These are phyloP conservation scores for Pythium aphanidermatum DNA, from an alignment of 352 stramenopile genomes.

Conservation along the genomic window DNA sequence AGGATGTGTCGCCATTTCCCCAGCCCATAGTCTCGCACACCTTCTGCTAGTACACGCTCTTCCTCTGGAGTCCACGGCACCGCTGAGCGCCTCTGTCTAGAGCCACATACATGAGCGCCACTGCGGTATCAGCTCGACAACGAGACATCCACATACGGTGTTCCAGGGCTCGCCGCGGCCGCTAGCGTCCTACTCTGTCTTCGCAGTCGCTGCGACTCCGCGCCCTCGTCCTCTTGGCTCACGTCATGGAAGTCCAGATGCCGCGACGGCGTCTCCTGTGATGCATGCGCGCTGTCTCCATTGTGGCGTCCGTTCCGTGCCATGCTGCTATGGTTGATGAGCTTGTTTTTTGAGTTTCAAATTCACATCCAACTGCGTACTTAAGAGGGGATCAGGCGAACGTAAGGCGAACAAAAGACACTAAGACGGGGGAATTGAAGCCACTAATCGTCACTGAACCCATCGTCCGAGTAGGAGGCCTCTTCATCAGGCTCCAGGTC, in stretches of 20 bases:
- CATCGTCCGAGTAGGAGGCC: constrained; percentile 35
- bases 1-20: constrained; percentile 51
- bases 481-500: constrained; percentile 9
- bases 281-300: no score
- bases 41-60: constrained; percentile 28
- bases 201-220: background rate
- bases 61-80: constrained; percentile 38
- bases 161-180: no score
- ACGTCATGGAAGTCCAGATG: constrained; percentile 31
- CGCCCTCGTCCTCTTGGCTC: constrained; percentile 10
- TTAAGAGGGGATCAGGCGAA: background rate
- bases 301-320: constrained; percentile 1
- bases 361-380: background rate
- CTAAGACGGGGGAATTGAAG: constrained; percentile 3
- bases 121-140: background rate
- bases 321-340: no score
- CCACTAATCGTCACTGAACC: constrained; percentile 24
- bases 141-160: background rate
- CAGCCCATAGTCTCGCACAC: constrained; percentile 33
- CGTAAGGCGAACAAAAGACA: constrained; percentile 6
- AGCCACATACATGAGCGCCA: background rate
- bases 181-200: background rate
- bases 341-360: background rate
- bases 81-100: background rate
- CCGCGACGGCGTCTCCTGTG: constrained; percentile 16